Evolutionary conservation across 2,329 filamentous ascomycete genomes (phyloP).

Genomic region (Penicillium verrucosum): DNA sequence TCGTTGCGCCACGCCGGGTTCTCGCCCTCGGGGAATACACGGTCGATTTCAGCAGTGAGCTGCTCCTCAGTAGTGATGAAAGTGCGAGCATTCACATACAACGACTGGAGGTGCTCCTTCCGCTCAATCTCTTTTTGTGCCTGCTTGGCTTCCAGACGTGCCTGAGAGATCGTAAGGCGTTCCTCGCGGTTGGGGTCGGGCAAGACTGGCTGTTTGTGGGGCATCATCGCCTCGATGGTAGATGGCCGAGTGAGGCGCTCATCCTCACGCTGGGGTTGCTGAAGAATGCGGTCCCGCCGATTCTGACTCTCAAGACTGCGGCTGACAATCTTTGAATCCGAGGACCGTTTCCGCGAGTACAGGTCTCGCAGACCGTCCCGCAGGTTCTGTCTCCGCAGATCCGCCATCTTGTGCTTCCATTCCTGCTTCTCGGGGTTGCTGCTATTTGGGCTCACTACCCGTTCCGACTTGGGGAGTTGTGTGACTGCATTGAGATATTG

Average conservation of each 20-base stretch:
- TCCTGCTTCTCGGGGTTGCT: constrained; percentile 50
- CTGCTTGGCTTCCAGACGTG: constrained; percentile 44
- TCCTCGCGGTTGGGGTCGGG: constrained; percentile 62
- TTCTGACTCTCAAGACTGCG: constrained; percentile 50
- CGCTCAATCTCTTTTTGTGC: constrained; percentile 58
- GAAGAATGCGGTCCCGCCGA: constrained; percentile 51
- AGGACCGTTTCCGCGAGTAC: constrained; percentile 59
- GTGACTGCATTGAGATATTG: constrained; percentile 62
- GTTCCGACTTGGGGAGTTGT: constrained; percentile 48
- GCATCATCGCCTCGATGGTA: constrained; percentile 53
- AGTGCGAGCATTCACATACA: constrained; percentile 82
- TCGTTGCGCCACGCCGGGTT: constrained; percentile 44
- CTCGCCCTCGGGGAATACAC: constrained; percentile 66
- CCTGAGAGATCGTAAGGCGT: constrained; percentile 46
- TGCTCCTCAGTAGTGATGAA: constrained; percentile 85
- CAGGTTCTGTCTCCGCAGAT: constrained; percentile 67
- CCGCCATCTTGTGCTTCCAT: constrained; percentile 74
- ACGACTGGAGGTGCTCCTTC: constrained; percentile 70
- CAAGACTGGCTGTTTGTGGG: constrained; percentile 51
- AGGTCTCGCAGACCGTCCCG: constrained; percentile 68
- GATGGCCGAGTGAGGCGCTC: constrained; percentile 72
- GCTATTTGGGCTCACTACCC: constrained; percentile 34
- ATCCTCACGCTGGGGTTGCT: constrained; percentile 68
- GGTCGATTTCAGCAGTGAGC: constrained; percentile 69
- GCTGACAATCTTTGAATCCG: constrained; percentile 35